phyloP scores from a whole-genome alignment of 75 land plant species.

The Azolla pinnata region DNA sequence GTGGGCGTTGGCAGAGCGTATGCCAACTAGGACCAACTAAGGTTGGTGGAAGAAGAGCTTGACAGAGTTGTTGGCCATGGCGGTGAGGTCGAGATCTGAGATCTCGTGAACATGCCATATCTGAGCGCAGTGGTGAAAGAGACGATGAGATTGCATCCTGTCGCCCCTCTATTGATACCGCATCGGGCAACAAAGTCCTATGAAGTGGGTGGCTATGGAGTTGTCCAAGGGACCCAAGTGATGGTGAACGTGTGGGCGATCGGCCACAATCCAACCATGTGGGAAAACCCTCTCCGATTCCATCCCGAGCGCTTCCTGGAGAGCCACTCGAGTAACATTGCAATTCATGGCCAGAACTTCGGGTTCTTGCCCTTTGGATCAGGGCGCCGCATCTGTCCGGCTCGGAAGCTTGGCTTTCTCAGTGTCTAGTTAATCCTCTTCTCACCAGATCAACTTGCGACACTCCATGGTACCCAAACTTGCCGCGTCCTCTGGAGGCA shows the following conservation, averaged over 20 bases:
- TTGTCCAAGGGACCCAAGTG: not conserved
- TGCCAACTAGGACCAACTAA: not conserved
- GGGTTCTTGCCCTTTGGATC: conserved; percentile 24
- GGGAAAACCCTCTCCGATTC: conserved; percentile 5
- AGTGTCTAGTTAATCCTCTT: too few relatives aligned
- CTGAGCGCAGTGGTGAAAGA: conserved; percentile 12
- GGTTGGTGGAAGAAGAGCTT: conserved; percentile 2
- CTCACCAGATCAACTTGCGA: too few relatives aligned
- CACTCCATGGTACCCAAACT: too few relatives aligned
- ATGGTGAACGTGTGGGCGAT: conserved; percentile 9
- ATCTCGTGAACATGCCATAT: conserved; percentile 1
- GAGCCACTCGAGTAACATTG: not conserved
- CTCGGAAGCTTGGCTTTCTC: conserved; percentile 5
- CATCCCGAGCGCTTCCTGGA: conserved; percentile 13
- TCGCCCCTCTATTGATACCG: not conserved
- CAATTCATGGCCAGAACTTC: conserved; percentile 10
- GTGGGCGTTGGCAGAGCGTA: conserved; percentile 11
- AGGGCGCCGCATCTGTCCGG: conserved; percentile 27
- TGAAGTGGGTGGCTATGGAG: not conserved
- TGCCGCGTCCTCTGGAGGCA: too few relatives aligned
- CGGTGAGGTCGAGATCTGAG: not conserved
- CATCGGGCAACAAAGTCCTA: not conserved
- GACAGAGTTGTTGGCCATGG: conserved; percentile 1
- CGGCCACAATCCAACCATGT: not conserved
- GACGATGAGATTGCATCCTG: conserved; percentile 7